A percentile compares a stretch with the other conserved stretches of the same genome.
phyloP scores from a whole-genome alignment of 2,329 filamentous ascomycete genomes.

The Alternaria sp. region DNA sequence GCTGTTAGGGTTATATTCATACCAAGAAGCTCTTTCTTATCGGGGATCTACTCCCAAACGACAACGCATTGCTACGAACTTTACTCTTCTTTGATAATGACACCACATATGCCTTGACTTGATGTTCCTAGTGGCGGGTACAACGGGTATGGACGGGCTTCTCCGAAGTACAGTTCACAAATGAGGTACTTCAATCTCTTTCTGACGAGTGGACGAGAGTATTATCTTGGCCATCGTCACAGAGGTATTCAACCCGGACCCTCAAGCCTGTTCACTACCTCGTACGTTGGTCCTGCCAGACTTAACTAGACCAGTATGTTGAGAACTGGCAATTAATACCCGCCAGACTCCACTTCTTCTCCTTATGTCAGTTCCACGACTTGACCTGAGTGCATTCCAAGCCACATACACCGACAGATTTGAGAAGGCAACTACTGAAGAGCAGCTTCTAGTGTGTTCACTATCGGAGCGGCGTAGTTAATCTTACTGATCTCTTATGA shows the following conservation, averaged over 20 bases:
- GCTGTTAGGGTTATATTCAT: neutral
- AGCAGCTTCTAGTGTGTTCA: neutral
- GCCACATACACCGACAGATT: fast-evolving
- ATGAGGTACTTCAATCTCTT: too few relatives aligned
- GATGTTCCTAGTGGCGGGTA: neutral
- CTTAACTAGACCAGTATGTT: neutral
- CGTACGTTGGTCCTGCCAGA: neutral
- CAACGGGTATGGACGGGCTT: neutral
- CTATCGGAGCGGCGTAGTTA: neutral
- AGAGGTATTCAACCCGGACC: neutral
- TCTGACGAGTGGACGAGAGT: too few relatives aligned
- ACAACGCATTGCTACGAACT: neutral
- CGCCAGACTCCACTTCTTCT: neutral
- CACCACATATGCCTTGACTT: neutral
- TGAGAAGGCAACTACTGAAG: neutral
- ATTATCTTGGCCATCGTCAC: neutral
- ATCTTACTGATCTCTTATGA: neutral
- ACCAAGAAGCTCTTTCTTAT: neutral
- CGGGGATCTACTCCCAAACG: neutral
- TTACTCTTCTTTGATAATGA: neutral
- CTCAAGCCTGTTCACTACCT: neutral
- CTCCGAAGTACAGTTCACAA: too few relatives aligned
- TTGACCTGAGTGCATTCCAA: neutral
- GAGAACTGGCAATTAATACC: neutral
- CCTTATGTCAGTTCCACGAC: neutral